These are phyloP conservation scores for Pharnaceum exiguum DNA, from an alignment of 148 eudicot species.

Conservation along the genomic window DNA sequence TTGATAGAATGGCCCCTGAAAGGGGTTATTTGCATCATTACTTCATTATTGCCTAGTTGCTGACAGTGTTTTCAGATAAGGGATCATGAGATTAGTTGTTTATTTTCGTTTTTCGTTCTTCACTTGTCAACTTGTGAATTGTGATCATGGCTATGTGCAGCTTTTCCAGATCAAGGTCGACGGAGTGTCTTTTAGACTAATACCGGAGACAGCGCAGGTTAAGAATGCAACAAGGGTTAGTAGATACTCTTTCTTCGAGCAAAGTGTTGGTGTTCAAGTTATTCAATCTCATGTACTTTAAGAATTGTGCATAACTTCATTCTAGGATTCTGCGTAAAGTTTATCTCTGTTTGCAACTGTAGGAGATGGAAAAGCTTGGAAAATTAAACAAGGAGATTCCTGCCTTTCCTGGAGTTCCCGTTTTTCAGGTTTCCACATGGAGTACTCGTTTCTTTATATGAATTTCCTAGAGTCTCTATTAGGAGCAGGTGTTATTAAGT, in stretches of 20 bases:
- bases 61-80: neutral
- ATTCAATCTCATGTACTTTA: no score
- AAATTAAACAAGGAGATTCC: conserved; percentile 39
- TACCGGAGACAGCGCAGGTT: conserved; percentile 78
- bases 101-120: neutral
- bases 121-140: neutral
- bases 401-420: conserved; percentile 86
- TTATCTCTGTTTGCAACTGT: conserved; percentile 4
- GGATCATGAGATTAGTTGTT: neutral
- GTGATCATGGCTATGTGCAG: conserved; percentile 37
- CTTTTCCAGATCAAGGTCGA: conserved; percentile 70
- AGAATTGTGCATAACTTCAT: neutral
- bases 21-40: no score
- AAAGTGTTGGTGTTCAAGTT: neutral
- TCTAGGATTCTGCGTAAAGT: neutral
- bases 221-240: conserved; percentile 71
- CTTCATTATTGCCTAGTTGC: neutral
- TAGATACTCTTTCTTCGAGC: neutral
- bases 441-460: neutral
- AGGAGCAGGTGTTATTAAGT: no score
- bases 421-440: conserved; percentile 82
- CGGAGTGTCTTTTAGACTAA: conserved; percentile 88
- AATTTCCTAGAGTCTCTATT: no score
- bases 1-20: no score
- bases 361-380: conserved; percentile 65